Evolutionary conservation across 352 stramenopile species (phyloP).

Genomic region (Lagenidium sp.): DNA sequence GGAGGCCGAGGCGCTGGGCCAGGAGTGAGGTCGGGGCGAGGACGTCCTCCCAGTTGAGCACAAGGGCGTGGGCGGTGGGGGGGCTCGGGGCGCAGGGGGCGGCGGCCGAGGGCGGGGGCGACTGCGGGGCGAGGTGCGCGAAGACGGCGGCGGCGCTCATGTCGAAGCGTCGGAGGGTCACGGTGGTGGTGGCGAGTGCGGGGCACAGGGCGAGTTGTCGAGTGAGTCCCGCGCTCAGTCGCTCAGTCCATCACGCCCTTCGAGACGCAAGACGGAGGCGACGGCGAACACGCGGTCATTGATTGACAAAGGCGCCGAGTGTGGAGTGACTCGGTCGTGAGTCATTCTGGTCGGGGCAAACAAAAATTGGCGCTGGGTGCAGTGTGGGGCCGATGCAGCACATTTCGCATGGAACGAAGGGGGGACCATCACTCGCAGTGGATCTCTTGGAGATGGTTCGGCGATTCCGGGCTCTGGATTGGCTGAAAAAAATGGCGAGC

Average conservation of each 20-base stretch:
- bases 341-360: no score
- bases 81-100: neutral
- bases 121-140: neutral
- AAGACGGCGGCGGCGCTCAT: neutral
- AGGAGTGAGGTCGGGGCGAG: constrained; percentile 36
- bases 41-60: constrained; percentile 55
- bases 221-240: no score
- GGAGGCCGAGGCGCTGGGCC: constrained; percentile 26
- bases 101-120: no score
- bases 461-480: no score
- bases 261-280: neutral
- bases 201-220: neutral
- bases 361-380: no score
- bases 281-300: neutral
- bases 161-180: neutral
- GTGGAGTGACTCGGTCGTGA: neutral
- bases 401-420: no score
- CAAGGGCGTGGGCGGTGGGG: constrained; percentile 16
- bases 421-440: no score
- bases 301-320: neutral
- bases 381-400: no score
- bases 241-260: no score
- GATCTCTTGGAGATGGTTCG: no score
- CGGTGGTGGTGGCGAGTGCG: neutral
- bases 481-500: no score